A percentile compares a stretch with the other conserved stretches of the same genome.
These are phyloP conservation scores for Dinochytrium kinnereticum DNA, from an alignment of 371 early-diverging fungal genomes.

Conservation along the genomic window DNA sequence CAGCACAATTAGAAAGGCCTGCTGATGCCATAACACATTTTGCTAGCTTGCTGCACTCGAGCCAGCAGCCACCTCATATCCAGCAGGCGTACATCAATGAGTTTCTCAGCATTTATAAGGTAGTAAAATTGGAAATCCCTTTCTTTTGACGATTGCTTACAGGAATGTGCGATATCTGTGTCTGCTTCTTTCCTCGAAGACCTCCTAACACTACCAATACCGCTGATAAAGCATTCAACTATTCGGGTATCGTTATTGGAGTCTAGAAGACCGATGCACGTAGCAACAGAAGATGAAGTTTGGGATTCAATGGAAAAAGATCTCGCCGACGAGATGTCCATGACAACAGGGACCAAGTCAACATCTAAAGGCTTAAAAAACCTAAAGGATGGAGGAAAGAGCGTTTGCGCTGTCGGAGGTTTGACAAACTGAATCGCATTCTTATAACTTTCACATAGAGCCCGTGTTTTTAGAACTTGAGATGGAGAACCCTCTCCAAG, in stretches of 20 bases:
- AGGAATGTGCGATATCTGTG: neutral
- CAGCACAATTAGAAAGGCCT: constrained; percentile 44
- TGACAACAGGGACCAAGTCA: neutral
- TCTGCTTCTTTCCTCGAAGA: constrained; percentile 29
- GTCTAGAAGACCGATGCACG: constrained; percentile 49
- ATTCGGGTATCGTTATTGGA: constrained; percentile 55
- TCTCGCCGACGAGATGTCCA: constrained; percentile 49
- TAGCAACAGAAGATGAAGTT: constrained; percentile 55
- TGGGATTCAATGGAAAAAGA: constrained; percentile 70
- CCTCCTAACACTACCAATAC: constrained; percentile 57
- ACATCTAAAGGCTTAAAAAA: constrained; percentile 21
- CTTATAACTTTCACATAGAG: constrained; percentile 48
- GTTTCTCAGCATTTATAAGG: constrained; percentile 76
- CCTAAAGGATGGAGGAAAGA: constrained; percentile 57
- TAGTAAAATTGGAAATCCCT: neutral
- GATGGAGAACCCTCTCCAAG: constrained; percentile 69
- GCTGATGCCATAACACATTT: constrained; percentile 57
- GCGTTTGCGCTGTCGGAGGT: constrained; percentile 76
- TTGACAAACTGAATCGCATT: neutral
- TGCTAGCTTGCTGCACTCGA: constrained; percentile 67
- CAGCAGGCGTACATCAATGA: constrained; percentile 78
- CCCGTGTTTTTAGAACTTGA: constrained; percentile 69
- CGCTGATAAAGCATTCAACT: constrained; percentile 53
- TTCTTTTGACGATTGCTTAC: neutral
- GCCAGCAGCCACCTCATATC: constrained; percentile 62